phyloP scores from a whole-genome alignment of 2,329 filamentous ascomycete species.

The Xylaria sp. region DNA sequence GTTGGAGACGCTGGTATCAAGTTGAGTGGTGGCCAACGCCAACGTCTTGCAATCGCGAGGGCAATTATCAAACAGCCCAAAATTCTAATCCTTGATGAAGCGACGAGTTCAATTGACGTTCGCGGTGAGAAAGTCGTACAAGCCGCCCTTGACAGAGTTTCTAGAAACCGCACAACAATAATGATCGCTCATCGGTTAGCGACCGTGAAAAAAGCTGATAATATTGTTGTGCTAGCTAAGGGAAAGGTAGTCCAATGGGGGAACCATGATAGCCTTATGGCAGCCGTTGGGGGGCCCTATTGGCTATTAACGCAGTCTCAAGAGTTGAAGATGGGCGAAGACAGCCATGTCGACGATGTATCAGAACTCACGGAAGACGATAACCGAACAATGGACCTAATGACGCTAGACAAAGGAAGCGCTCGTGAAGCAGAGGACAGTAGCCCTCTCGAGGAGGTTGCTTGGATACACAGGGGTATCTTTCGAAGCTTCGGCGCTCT shows the following conservation, averaged over 20 bases:
- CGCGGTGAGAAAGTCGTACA: constrained; percentile 64
- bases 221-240: constrained; percentile 58
- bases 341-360: constrained; percentile 50
- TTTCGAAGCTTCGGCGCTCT: constrained; percentile 47
- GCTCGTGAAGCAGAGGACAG: constrained; percentile 22
- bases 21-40: constrained; percentile 74
- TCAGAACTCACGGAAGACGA: constrained; percentile 47
- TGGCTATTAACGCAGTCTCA: constrained; percentile 73
- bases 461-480: constrained; percentile 41
- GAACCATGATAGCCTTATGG: constrained; percentile 77
- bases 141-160: constrained; percentile 65
- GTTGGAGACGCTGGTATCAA: constrained; percentile 74
- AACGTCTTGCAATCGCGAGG: constrained; percentile 73
- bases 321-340: constrained; percentile 62
- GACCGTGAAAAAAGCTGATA: constrained; percentile 59
- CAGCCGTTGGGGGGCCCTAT: constrained; percentile 70
- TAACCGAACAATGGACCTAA: constrained; percentile 54
- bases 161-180: constrained; percentile 70
- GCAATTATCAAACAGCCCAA: constrained; percentile 72
- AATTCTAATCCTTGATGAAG: constrained; percentile 65
- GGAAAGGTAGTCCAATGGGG: constrained; percentile 79
- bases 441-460: constrained; percentile 14
- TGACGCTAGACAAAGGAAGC: constrained; percentile 58
- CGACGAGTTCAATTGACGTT: constrained; percentile 67
- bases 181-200: constrained; percentile 72